Percentiles rank a stretch among this genome's conserved stretches.
Evolutionary conservation across 2,329 filamentous ascomycete genomes (phyloP).

Genomic region (Clonostachys chloroleuca): DNA sequence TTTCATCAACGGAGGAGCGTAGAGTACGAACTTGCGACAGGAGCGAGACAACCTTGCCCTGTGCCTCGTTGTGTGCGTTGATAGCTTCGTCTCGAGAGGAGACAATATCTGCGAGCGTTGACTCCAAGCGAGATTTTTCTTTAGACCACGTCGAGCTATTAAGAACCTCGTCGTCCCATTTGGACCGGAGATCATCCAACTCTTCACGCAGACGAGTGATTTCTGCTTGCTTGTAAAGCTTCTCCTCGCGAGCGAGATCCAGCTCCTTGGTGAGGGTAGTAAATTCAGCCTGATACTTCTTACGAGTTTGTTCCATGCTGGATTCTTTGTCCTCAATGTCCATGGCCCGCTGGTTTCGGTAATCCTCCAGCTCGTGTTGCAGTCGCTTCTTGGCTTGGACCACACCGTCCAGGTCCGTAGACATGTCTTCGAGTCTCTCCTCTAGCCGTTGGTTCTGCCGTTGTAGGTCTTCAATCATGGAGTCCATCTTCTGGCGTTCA

Average conservation of each 20-base stretch:
- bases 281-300: slow-evolving; percentile 95
- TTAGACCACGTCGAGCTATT: slow-evolving; percentile 99
- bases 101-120: slow-evolving; percentile 82
- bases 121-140: slow-evolving; percentile 88
- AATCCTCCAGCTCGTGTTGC: slow-evolving; percentile 96
- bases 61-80: slow-evolving; percentile 89
- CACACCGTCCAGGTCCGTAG: slow-evolving; percentile 81
- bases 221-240: slow-evolving; percentile 79
- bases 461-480: slow-evolving; percentile 82
- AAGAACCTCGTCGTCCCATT: slow-evolving; percentile 97
- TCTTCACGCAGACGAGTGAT: slow-evolving; percentile 90
- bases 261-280: slow-evolving; percentile 86
- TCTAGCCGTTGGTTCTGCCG: slow-evolving; percentile 85
- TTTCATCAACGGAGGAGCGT: slow-evolving; percentile 79
- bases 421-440: slow-evolving; percentile 85
- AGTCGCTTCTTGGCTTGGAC: slow-evolving; percentile 89
- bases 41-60: slow-evolving; percentile 85
- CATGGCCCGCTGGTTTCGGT: slow-evolving; percentile 88
- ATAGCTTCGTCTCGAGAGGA: slow-evolving; percentile 92
- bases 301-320: slow-evolving; percentile 92
- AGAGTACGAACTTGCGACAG: slow-evolving; percentile 85
- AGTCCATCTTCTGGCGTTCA: slow-evolving; percentile 87
- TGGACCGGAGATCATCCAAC: slow-evolving; percentile 87
- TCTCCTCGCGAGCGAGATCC: slow-evolving; percentile 87
- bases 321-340: slow-evolving; percentile 96